Evolutionary conservation across 352 stramenopile genomes (phyloP), one percentile per base, ranked within the genome.

Genomic region (Peronosclerospora sorghi): DNA sequence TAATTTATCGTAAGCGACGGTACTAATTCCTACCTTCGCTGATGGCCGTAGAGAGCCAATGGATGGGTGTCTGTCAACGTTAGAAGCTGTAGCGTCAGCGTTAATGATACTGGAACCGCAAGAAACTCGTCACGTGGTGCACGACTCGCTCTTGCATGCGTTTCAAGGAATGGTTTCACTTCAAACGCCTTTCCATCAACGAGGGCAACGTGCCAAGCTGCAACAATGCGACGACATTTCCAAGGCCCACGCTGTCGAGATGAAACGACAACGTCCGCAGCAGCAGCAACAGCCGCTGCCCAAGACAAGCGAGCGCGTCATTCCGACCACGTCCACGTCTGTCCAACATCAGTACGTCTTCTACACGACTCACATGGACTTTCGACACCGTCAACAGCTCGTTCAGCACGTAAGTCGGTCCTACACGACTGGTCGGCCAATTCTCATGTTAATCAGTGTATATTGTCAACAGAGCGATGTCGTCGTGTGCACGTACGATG

Each of bases 21-120:
- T n/a, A n/a, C n/a, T n/a, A n/a, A n/a, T n/a, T n/a, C n/a, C n/a
- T n/a, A n/a, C n/a, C n/a, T n/a, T n/a, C n/a, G n/a, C n/a, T n/a
- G n/a, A n/a, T n/a, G n/a, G n/a, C 17, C 47, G 49, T 18, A 87
- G 68, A 32, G 74, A 90, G 42, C 77, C 77, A 0, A 87, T 79
- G 68, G 65, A 66, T 6, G 77, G 77, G 4, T 90, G 73, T 13
- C 21, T 86, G 35, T 87, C 74, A 32, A 90, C 74, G 37, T 48
- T 90, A 15, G 74, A 90, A 46, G 77, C 74, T 5, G 66, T 90
- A 0, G 73, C 68, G 1, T 41, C 59, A 8, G 66, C 74, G 4
- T 32, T 90, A 14, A 21, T 39, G 2, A 35, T 67, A 41, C 53
- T 87, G 0, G 72, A 85, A 44, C 55, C 65, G 1, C 5, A 17